Conservation (phyloP, 1,284 basidiomycete species). For the Pterulicium gracile region DNA sequence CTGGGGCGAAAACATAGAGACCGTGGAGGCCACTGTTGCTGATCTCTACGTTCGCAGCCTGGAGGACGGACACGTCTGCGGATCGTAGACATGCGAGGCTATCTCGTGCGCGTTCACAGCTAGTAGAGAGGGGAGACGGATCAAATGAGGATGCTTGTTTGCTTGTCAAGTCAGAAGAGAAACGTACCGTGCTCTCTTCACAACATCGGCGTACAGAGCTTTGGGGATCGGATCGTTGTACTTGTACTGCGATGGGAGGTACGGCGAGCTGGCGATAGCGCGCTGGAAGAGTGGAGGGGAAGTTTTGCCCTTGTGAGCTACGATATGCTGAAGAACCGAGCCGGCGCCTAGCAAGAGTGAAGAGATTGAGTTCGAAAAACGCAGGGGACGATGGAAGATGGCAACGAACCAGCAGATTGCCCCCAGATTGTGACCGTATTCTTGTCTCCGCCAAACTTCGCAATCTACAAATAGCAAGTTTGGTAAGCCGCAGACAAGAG, state of each 20-base stretch:
- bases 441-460: slow-evolving; percentile 17
- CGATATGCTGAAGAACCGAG: slow-evolving; percentile 21
- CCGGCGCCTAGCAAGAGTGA: slow-evolving; percentile 17
- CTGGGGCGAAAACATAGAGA: slow-evolving; percentile 28
- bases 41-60: slow-evolving; percentile 24
- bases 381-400: background rate
- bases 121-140: no score
- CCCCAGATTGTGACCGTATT: slow-evolving; percentile 21
- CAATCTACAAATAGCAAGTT: slow-evolving; percentile 12
- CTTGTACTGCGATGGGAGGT: slow-evolving; percentile 32
- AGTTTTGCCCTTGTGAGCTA: slow-evolving; percentile 23
- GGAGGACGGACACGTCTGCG: slow-evolving; percentile 18
- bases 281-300: slow-evolving; percentile 30
- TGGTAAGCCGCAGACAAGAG: background rate
- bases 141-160: no score
- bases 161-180: background rate
- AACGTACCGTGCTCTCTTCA: slow-evolving; percentile 21
- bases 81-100: slow-evolving; percentile 25
- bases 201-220: slow-evolving; percentile 22
- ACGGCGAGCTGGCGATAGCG: slow-evolving; percentile 34
- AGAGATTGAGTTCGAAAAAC: background rate
- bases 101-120: slow-evolving; percentile 23
- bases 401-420: slow-evolving; percentile 18
- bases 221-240: slow-evolving; percentile 33
- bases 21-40: slow-evolving; percentile 25